Evolutionary conservation across 1,284 basidiomycete species (phyloP).

Genomic region (Marasmius sp.): DNA sequence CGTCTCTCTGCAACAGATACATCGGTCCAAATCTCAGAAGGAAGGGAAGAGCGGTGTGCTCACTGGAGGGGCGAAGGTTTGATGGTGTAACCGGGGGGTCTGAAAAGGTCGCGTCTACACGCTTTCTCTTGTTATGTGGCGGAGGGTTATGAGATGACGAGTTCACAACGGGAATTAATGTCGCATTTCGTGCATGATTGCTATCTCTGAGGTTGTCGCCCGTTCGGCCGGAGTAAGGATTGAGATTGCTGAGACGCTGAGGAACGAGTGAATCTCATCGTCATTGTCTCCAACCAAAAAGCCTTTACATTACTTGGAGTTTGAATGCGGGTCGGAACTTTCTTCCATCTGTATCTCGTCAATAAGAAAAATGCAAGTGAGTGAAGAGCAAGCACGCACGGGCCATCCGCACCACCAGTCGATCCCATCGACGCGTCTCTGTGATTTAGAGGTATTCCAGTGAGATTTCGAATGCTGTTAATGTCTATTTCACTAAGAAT

Average conservation of each 20-base stretch:
- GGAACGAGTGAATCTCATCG: background rate
- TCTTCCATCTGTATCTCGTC: constrained; percentile 3
- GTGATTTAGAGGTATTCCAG: background rate
- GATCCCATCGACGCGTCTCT: constrained; percentile 6
- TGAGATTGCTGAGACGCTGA: background rate
- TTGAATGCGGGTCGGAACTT: constrained; percentile 3
- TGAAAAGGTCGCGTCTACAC: background rate
- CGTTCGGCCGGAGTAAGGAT: background rate
- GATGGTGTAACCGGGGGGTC: background rate
- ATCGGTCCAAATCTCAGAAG: background rate
- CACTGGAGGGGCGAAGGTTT: background rate
- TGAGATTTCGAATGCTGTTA: background rate
- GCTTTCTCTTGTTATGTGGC: background rate
- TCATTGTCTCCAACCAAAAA: background rate
- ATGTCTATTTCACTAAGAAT: background rate
- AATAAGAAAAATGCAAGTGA: background rate
- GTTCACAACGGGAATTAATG: background rate
- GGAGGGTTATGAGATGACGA: background rate
- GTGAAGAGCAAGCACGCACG: background rate
- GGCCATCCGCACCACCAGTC: background rate
- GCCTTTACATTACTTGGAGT: constrained; percentile 1
- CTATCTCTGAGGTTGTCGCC: background rate
- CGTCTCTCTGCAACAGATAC: background rate
- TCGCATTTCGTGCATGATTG: background rate
- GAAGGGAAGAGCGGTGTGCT: background rate